These are phyloP conservation scores for Boletus semigastroideus DNA, from an alignment of 1,284 basidiomycete genomes.

Conservation along the genomic window DNA sequence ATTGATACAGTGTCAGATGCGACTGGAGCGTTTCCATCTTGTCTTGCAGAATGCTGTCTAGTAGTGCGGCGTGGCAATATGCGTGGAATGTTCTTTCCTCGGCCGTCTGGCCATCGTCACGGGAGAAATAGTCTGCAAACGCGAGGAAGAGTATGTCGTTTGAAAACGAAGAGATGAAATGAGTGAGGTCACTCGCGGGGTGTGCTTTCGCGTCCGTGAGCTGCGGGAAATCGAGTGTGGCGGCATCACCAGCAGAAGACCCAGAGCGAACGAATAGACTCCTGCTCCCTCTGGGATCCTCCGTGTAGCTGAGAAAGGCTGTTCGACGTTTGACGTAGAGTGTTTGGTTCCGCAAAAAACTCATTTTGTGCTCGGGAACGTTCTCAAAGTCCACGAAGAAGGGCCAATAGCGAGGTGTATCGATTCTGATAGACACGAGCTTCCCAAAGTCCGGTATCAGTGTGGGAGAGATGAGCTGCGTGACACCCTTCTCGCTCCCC, in stretches of 20 bases:
- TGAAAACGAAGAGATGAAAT: slow-evolving; percentile 84
- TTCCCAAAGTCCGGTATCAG: slow-evolving; percentile 86
- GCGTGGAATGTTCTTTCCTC: slow-evolving; percentile 64
- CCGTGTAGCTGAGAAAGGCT: slow-evolving; percentile 89
- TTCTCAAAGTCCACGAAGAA: slow-evolving; percentile 77
- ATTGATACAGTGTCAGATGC: slow-evolving; percentile 70
- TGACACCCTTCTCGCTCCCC: slow-evolving; percentile 54
- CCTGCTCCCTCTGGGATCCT: slow-evolving; percentile 90
- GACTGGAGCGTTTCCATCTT: slow-evolving; percentile 77
- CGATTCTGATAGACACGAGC: slow-evolving; percentile 77
- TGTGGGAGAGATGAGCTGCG: slow-evolving; percentile 86
- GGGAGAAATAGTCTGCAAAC: slow-evolving; percentile 74
- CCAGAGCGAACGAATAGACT: slow-evolving; percentile 84
- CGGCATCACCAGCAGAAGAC: slow-evolving; percentile 72
- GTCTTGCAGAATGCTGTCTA: slow-evolving; percentile 89
- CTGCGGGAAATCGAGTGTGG: slow-evolving; percentile 80
- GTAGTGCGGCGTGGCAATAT: slow-evolving; percentile 75
- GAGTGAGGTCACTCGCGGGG: slow-evolving; percentile 70
- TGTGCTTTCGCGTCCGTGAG: slow-evolving; percentile 63
- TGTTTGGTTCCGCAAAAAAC: slow-evolving; percentile 74
- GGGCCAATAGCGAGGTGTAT: slow-evolving; percentile 94
- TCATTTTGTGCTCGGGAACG: slow-evolving; percentile 64
- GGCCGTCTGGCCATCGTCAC: slow-evolving; percentile 54
- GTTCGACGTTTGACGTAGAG: slow-evolving; percentile 91
- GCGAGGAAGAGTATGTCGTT: slow-evolving; percentile 74